Base-by-base conservation (phyloP, 768 basidiomycete species). In the Tylopilus sp. region DNA sequence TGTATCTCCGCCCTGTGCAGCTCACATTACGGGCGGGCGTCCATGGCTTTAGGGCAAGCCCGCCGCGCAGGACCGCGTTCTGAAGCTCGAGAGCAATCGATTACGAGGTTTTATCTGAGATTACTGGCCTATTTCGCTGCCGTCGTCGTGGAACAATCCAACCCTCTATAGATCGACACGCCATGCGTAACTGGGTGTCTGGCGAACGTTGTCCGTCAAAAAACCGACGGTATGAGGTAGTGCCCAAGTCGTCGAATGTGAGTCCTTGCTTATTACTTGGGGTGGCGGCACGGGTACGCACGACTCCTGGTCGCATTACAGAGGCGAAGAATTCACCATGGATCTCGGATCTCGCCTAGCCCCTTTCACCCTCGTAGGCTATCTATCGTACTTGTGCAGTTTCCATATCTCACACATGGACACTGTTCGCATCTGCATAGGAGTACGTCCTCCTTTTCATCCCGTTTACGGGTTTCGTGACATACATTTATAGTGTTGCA, bases 281-380 rank as follows among this genome's bases (percentile, higher is more conserved):
- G n/a, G 6, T 21, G 39, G 44, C 42, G 56, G 43, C 2, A 17
- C 21, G 28, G 15, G 39, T 25, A 12, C 9, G 40, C 30, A 36
- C 26, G 23, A 7, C 2, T 21, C 18, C 5, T 23, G 4, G 20
- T 25, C 21, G 28, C 21, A 10, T 17, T 5, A 22, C 21, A 17
- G 23, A 26, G 20, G 6, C 28, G 22, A 21, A 1, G 17, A 9
- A 31, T 40, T 22, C 8, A 40, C 8, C 35, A 33, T 20, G 35
- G 28, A 35, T 30, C 43, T 21, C n/a, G 35, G 28, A 35, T 30
- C 43, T 21, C n/a, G 6, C 4, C 4, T 15, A 44, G 53, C 38
- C 18, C 82, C 82, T 28, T 85, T 75, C 73, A 76, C 73, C 61
- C 64, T 85, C 71, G 84, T 85, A 65, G 48, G 79, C n/a, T 74